Evolutionary conservation across 371 early-diverging fungal species (phyloP).

Genomic region (Enterocytospora artemiae): DNA sequence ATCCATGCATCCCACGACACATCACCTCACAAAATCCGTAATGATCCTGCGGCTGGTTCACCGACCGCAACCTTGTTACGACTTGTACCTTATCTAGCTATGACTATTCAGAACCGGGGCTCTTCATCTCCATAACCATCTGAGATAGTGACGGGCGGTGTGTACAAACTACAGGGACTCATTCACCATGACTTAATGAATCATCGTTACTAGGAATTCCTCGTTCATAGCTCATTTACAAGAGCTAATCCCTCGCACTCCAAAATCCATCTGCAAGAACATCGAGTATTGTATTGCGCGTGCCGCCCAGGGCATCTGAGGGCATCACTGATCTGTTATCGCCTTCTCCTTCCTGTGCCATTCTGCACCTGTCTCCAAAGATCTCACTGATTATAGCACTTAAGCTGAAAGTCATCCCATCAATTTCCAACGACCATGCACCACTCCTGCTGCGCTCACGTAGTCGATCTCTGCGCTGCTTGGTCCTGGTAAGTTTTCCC

Average conservation of each 20-base stretch:
- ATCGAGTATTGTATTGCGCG: constrained; percentile 65
- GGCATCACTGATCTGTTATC: constrained; percentile 67
- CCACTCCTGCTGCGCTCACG: constrained; percentile 57
- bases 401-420: constrained; percentile 64
- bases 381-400: constrained; percentile 65
- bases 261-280: constrained; percentile 62
- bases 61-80: constrained; percentile 67
- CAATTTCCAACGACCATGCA: constrained; percentile 60
- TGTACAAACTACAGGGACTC: constrained; percentile 57
- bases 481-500: constrained; percentile 59
- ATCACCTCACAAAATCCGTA: no score
- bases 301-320: constrained; percentile 65
- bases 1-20: no score
- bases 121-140: constrained; percentile 23
- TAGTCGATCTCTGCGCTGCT: constrained; percentile 58
- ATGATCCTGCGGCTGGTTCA: constrained; percentile 60
- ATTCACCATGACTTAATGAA: constrained; percentile 62
- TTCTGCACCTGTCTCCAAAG: constrained; percentile 59
- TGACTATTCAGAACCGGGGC: constrained; percentile 58
- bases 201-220: constrained; percentile 64
- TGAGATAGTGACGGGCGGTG: constrained; percentile 50
- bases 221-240: constrained; percentile 62
- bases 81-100: constrained; percentile 67
- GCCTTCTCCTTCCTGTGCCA: constrained; percentile 62
- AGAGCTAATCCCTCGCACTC: constrained; percentile 63